Evolutionary conservation across 306 rosid species (phyloP).

Genomic region (Trichosanthes cucumerina): DNA sequence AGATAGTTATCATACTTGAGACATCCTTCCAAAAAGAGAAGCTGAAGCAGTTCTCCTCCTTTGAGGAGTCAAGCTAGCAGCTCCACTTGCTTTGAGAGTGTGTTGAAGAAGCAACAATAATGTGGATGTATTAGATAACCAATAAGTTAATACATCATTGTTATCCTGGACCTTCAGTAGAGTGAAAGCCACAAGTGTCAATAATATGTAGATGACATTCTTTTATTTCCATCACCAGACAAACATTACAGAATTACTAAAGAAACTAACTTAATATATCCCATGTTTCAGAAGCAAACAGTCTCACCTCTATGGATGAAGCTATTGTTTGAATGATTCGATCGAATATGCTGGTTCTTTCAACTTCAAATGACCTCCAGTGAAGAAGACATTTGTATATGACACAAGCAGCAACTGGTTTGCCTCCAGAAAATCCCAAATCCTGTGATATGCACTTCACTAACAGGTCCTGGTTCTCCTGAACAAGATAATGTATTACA

Average conservation of each 20-base stretch:
- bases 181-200: constrained; percentile 20
- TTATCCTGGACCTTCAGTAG: constrained; percentile 75
- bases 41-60: constrained; percentile 88
- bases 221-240: constrained; percentile 4
- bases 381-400: constrained; percentile 97
- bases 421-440: constrained; percentile 94
- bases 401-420: constrained; percentile 90
- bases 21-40: constrained; percentile 97
- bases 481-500: constrained; percentile 25
- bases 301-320: constrained; percentile 79
- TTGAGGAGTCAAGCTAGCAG: constrained; percentile 99
- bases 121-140: constrained; percentile 97
- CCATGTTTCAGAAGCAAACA: constrained; percentile 11
- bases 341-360: constrained; percentile 88
- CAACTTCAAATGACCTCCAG: constrained; percentile 99
- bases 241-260: constrained; percentile 13
- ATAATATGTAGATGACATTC: constrained; percentile 6
- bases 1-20: constrained; percentile 56
- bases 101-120: constrained; percentile 92
- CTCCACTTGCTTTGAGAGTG: constrained; percentile 98
- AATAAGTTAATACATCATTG: constrained; percentile 76
- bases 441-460: constrained; percentile 82
- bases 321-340: constrained; percentile 95
- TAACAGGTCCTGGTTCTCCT: constrained; percentile 97
- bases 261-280: background rate